These are phyloP conservation scores for Trichosanthes cucumerina DNA, from an alignment of 306 rosid species.

Conservation along the genomic window DNA sequence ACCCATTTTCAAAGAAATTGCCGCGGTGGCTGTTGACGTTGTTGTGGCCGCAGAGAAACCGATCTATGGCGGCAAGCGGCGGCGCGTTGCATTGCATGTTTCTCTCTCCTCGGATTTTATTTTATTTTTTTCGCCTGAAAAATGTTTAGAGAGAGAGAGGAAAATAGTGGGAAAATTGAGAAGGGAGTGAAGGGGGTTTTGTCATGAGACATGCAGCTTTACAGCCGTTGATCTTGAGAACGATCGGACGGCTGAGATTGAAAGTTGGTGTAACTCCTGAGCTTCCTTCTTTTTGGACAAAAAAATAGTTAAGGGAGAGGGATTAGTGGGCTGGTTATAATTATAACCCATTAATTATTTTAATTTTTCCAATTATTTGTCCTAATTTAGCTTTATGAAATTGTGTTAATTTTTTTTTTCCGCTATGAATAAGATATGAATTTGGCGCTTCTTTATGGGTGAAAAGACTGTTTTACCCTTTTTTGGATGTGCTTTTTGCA, in stretches of 20 bases:
- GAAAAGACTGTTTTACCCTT: background rate
- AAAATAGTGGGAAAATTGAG: slow-evolving; percentile 11
- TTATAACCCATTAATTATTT: background rate
- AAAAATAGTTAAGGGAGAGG: slow-evolving; percentile 33
- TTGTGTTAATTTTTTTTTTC: background rate
- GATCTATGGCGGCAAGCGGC: slow-evolving; percentile 10
- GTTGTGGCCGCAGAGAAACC: background rate
- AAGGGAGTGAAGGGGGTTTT: slow-evolving; percentile 19
- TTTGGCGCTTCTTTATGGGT: background rate
- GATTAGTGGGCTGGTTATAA: slow-evolving; percentile 43
- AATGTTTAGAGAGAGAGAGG: background rate
- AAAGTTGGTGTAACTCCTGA: slow-evolving; percentile 44
- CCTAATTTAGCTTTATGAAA: background rate
- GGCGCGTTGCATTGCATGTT: background rate
- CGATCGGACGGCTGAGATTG: slow-evolving; percentile 34
- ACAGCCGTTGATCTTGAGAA: slow-evolving; percentile 23
- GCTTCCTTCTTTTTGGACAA: slow-evolving; percentile 36
- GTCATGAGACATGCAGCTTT: slow-evolving; percentile 31
- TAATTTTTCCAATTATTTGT: background rate
- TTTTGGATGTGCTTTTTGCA: background rate
- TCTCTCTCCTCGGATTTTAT: background rate
- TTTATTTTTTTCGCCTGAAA: background rate
- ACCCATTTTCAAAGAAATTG: background rate
- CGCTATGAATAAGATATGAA: background rate
- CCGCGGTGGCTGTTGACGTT: background rate